phyloP scores from a whole-genome alignment of 2,329 filamentous ascomycete genomes.

The Macrophomina phaseolina region DNA sequence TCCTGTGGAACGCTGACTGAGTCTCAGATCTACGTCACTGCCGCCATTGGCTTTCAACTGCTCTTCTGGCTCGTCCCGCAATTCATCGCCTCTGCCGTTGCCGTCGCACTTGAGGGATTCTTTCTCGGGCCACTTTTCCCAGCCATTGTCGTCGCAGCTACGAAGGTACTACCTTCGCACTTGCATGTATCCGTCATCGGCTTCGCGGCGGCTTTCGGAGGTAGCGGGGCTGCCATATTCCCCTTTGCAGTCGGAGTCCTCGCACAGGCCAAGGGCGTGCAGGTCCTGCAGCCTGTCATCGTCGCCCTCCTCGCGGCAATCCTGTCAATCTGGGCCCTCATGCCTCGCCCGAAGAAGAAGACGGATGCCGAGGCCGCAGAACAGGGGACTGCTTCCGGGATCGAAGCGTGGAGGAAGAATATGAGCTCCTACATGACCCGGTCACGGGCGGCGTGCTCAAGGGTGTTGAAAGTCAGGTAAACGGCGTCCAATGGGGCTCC shows the following conservation, averaged over 20 bases:
- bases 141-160: slow-evolving; percentile 28
- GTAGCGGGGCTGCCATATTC: slow-evolving; percentile 40
- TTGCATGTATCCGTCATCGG: slow-evolving; percentile 32
- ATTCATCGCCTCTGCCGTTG: slow-evolving; percentile 30
- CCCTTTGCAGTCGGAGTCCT: slow-evolving; percentile 33
- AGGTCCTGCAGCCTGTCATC: slow-evolving; percentile 63
- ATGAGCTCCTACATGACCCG: neutral
- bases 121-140: slow-evolving; percentile 33
- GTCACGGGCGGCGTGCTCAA: slow-evolving; percentile 1
- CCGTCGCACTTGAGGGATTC: slow-evolving; percentile 31
- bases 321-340: slow-evolving; percentile 53
- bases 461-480: slow-evolving; percentile 1
- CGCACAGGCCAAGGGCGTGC: slow-evolving; percentile 58
- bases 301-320: slow-evolving; percentile 57
- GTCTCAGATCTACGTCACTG: slow-evolving; percentile 18
- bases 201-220: slow-evolving; percentile 31
- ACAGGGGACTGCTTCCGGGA: neutral
- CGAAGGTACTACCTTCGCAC: slow-evolving; percentile 31
- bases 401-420: neutral
- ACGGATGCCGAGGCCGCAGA: neutral
- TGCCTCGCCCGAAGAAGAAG: slow-evolving; percentile 39
- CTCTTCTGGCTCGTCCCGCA: slow-evolving; percentile 32
- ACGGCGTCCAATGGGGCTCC: neutral
- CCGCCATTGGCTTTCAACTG: slow-evolving; percentile 30
- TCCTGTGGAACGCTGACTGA: too few species aligned